Base-by-base conservation (phyloP, 1,284 basidiomycete genomes). In the Agroathelia rolfsii region DNA sequence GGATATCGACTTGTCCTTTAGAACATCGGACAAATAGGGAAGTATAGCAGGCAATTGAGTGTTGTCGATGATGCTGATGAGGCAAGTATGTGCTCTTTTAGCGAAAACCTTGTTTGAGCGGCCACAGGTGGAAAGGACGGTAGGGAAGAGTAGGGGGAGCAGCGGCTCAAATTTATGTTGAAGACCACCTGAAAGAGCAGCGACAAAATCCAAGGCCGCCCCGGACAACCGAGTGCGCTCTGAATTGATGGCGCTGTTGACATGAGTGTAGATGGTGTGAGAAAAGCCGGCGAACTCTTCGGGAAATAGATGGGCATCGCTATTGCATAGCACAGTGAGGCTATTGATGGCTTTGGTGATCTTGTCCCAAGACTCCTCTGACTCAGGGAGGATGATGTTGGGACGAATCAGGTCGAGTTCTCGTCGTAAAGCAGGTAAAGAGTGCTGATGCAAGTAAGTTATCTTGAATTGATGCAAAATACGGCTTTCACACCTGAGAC, bases 321-420 rank as follows among this genome's bases (percentile, higher is more conserved):
- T 66, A 24, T 66, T 61, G 41, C 70, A 72, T n/a, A 81, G 54
- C n/a, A 57, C 56, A 7, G 62, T 62, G 24, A 89, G 57, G 6
- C 62, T 55, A 19, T 53, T 47, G 24, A 89, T 50, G 5, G 66
- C 66, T 27, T 67, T 62, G 5, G 68, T 56, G 24, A 90, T 83
- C n/a, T 58, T 62, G 35, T 88, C 82, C 86, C 86, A 90, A 3
- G 73, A 76, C 24, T 90, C 83, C 51, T 90, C 87, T 2, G 79
- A 76, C 56, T 90, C 86, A 19, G 63, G 49, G n/a, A 73, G 56
- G 28, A 57, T 51, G 10, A 87, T 49, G 24, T 63, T 56, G 23
- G 53, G 44, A 32, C 60, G 62, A 17, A 72, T 46, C 13, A 45
- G 26, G n/a, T 64, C 61, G 30, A 72, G 46, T 42, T 71, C 59